Conservation (phyloP, 2,329 filamentous ascomycete species). For the Ophiostoma australiae region DNA sequence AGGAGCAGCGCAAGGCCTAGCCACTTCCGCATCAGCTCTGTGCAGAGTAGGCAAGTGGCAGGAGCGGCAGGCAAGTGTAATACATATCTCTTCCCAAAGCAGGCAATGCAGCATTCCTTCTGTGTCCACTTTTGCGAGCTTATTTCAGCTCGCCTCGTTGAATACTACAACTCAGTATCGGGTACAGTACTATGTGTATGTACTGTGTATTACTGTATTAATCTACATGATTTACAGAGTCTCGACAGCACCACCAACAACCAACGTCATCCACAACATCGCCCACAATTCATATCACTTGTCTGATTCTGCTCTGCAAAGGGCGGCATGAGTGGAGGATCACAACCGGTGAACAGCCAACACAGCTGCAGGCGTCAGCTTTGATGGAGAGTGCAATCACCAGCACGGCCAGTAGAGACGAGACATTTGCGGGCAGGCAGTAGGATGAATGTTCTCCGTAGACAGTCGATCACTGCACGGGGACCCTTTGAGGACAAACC, state of each 20-base stretch:
- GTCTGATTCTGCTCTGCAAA: too few relatives aligned
- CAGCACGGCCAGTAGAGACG: too few relatives aligned
- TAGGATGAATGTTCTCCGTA: neutral
- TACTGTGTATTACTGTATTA: too few relatives aligned
- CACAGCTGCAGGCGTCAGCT: neutral
- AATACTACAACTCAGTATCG: neutral
- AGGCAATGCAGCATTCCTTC: neutral
- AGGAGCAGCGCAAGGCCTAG: neutral
- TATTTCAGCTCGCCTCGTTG: conserved; percentile 13
- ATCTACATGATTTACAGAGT: too few relatives aligned
- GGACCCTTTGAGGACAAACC: neutral
- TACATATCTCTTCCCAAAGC: neutral
- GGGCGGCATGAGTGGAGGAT: neutral
- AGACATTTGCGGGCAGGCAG: neutral
- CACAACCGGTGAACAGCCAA: neutral
- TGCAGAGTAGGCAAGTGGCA: too few relatives aligned
- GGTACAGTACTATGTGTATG: neutral
- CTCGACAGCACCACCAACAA: too few relatives aligned
- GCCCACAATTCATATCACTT: too few relatives aligned
- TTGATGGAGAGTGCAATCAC: too few relatives aligned
- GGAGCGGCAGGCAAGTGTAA: neutral
- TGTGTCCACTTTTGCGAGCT: conserved; percentile 14
- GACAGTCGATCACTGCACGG: neutral
- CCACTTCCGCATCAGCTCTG: conserved; percentile 1
- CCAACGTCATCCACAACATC: too few relatives aligned